phyloP scores from a whole-genome alignment of 331 rosid species.

The Cucumis variabilis region DNA sequence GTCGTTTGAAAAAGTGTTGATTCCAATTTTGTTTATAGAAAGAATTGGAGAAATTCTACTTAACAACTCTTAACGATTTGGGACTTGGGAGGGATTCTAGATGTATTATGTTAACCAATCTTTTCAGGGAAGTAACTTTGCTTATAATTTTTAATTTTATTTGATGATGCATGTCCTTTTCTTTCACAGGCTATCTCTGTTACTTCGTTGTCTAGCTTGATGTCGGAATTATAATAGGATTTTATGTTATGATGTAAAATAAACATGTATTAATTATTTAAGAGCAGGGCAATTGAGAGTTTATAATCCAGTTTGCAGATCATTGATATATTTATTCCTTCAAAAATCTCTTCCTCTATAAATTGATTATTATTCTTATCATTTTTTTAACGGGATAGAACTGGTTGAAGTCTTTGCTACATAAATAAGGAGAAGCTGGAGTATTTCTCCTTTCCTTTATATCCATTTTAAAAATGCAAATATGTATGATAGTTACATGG shows the following conservation, averaged over 20 bases:
- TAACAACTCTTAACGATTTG: neutral
- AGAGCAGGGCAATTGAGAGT: neutral
- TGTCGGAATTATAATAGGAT: neutral
- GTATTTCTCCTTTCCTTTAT: neutral
- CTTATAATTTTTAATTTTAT: neutral
- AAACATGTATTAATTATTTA: neutral
- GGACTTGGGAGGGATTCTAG: neutral
- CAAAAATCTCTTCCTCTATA: neutral
- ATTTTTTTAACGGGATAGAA: neutral
- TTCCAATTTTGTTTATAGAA: neutral
- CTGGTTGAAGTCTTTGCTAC: neutral
- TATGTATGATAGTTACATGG: neutral
- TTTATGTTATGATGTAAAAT: neutral
- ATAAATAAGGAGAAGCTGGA: slow-evolving; percentile 9
- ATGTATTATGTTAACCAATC: neutral
- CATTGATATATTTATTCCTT: neutral
- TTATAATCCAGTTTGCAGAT: neutral
- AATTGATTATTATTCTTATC: neutral
- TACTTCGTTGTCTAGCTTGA: neutral
- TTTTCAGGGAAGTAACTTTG: neutral
- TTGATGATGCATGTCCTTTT: neutral
- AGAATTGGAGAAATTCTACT: neutral
- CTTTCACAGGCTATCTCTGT: neutral
- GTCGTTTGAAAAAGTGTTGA: neutral
- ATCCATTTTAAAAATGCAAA: neutral